Base-by-base conservation (phyloP, 164 flowering plant species). In the Dillenia turbinata region DNA sequence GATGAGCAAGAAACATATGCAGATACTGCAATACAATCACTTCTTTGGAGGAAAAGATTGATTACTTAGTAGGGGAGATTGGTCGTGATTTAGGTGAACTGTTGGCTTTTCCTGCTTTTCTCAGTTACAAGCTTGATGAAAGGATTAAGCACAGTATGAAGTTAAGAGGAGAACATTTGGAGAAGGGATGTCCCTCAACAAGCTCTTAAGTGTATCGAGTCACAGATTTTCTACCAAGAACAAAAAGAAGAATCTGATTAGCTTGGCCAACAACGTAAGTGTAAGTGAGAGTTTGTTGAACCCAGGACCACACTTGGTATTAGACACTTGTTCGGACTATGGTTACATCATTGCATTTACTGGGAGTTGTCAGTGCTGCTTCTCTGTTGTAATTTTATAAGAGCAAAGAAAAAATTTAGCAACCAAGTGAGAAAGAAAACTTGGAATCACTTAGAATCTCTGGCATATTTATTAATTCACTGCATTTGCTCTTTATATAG, bases 1-100 rank as follows among this genome's bases (percentile, higher is more conserved):
- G 46, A 87, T 91, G 92, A 81, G 87, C 81, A 79, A 69, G 69
- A 87, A 77, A 71, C 97, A 89, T 58, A 92, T 92, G 12, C 97
- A 87, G 73, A 69, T 89, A 46, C 69, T 91, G 73, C 96, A 89
- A 62, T 91, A 87, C 66, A 85, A 75, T 60, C 71, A 59, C 24
- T 43, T 83, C 92, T 7, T 66, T 89, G 71, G 83, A 83, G 72
- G 74, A 79, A 80, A 91, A 87, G 78, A 67, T 91, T 72, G 82
- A 81, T 49, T 91, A 84, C 73, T 85, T 89, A 82, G 70, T 82
- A 16, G 86, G 72, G 63, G 96, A 69, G 16, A 89, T 91, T 85
- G 92, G 90, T 57, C 84, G 94, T 24, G 89, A 84, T 54, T 68
- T 85, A 49, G 79, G 71, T 44, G 97, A 89, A 78, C 69, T 91